A percentile compares a stretch with the other conserved stretches of the same genome.
Evolutionary conservation across 1,284 basidiomycete genomes (phyloP).

Genomic region (Pseudozyma sp.): DNA sequence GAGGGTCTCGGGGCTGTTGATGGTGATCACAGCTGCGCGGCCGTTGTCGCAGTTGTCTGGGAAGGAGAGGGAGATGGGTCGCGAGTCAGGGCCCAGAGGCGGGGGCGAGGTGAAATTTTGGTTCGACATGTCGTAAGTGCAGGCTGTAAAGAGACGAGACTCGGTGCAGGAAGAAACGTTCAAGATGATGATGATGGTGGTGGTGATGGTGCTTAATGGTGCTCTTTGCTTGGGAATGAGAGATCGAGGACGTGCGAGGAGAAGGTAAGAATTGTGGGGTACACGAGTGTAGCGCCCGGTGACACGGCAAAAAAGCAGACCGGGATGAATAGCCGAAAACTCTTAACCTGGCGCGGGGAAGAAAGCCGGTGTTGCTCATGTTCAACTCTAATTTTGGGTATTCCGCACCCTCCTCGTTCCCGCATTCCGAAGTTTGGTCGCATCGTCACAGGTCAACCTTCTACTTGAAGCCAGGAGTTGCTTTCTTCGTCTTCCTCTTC

Average conservation of each 20-base stretch:
- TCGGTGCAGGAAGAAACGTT: too few species aligned
- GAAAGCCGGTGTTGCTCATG: too few species aligned
- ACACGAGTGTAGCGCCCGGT: neutral
- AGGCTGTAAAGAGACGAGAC: neutral
- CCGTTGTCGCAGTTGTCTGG: slow-evolving; percentile 40
- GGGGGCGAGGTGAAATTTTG: slow-evolving; percentile 21
- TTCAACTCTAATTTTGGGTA: slow-evolving; percentile 8
- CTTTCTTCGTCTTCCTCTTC: slow-evolving; percentile 3
- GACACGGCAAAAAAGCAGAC: slow-evolving; percentile 1
- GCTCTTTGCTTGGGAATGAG: neutral
- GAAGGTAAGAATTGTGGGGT: neutral
- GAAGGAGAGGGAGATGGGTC: slow-evolving; percentile 47
- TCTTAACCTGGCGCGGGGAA: too few species aligned
- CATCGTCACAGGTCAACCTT: slow-evolving; percentile 1
- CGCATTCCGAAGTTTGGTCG: too few species aligned
- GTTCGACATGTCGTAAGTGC: slow-evolving; percentile 6
- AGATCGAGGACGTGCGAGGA: neutral
- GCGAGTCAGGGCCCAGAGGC: slow-evolving; percentile 22
- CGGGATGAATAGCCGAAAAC: slow-evolving; percentile 31
- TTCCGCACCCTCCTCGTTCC: neutral
- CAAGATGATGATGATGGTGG: too few species aligned
- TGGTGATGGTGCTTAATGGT: too few species aligned
- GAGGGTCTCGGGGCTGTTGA: slow-evolving; percentile 43
- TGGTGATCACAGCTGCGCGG: slow-evolving; percentile 44
- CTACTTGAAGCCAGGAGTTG: slow-evolving; percentile 19